These are phyloP conservation scores for Rauvolfia tetraphylla DNA, from an alignment of 257 asterid genomes.

Conservation along the genomic window DNA sequence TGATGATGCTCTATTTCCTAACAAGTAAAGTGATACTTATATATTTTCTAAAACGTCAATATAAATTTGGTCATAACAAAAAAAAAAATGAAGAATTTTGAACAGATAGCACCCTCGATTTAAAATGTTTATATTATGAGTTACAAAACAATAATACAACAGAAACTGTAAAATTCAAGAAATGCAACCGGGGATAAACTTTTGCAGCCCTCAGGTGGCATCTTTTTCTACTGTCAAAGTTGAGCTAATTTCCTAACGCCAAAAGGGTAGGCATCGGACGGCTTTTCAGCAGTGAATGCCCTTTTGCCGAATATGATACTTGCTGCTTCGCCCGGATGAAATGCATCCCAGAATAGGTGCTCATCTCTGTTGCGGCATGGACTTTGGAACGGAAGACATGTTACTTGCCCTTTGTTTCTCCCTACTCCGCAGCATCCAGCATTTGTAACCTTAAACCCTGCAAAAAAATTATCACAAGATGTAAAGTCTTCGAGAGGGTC, in stretches of 20 bases:
- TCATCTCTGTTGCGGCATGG: constrained; percentile 66
- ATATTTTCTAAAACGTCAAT: too few relatives aligned
- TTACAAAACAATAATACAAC: background rate
- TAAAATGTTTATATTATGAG: background rate
- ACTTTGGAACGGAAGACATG: constrained; percentile 70
- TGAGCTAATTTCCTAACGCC: constrained; percentile 79
- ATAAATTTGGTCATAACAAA: too few relatives aligned
- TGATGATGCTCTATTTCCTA: too few relatives aligned
- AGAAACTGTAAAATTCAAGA: background rate
- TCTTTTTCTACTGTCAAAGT: constrained; percentile 20
- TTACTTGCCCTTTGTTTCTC: constrained; percentile 85
- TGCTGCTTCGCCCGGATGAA: constrained; percentile 82
- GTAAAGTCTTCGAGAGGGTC: too few relatives aligned
- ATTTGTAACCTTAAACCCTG: constrained; percentile 77
- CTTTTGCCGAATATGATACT: constrained; percentile 65
- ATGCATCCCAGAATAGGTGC: constrained; percentile 87
- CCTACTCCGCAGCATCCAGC: constrained; percentile 98
- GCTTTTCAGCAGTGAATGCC: constrained; percentile 58
- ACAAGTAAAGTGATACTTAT: too few relatives aligned
- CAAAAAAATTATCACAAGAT: background rate
- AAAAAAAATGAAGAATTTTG: too few relatives aligned
- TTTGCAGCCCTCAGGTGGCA: background rate
- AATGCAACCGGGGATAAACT: background rate
- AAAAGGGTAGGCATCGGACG: constrained; percentile 69
- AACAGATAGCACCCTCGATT: background rate